A percentile compares a stretch with the other conserved stretches of the same genome.
Evolutionary conservation across 176 grass and related monocot species (phyloP).

Genomic region (Zea mays): DNA sequence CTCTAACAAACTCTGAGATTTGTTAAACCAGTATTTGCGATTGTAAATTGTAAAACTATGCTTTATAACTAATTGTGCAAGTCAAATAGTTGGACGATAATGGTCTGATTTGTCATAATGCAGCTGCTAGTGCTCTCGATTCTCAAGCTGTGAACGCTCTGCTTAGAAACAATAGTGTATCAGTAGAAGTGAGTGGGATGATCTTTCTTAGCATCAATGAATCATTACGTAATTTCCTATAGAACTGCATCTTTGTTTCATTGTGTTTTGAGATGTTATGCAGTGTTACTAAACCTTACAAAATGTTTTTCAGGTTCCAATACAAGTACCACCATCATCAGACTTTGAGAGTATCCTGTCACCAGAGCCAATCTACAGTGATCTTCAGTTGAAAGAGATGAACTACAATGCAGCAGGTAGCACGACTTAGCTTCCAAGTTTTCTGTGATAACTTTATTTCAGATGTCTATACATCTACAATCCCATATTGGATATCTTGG

Average conservation of each 20-base stretch:
- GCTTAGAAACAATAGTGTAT: constrained; percentile 17
- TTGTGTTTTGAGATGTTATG: constrained; percentile 28
- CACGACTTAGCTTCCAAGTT: constrained; percentile 18
- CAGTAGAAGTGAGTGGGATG: constrained; percentile 22
- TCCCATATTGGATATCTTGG: constrained; percentile 17
- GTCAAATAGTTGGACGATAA: neutral
- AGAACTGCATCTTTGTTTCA: constrained; percentile 19
- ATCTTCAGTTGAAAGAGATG: constrained; percentile 62
- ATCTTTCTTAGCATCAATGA: neutral
- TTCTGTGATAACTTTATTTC: constrained; percentile 7
- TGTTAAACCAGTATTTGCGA: neutral
- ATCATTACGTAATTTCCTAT: constrained; percentile 28
- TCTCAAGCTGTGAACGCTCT: constrained; percentile 8
- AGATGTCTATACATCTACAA: constrained; percentile 16
- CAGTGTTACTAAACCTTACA: constrained; percentile 27
- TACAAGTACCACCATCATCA: constrained; percentile 54
- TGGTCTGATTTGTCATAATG: neutral
- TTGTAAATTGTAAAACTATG: neutral
- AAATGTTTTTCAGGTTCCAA: constrained; percentile 62
- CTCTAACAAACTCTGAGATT: neutral
- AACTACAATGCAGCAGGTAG: constrained; percentile 60
- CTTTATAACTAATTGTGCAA: neutral
- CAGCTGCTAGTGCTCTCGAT: constrained; percentile 4
- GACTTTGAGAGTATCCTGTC: constrained; percentile 66
- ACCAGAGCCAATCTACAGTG: constrained; percentile 56